Conservation (phyloP, 257 asterid species). For the Datura wrightii region DNA sequence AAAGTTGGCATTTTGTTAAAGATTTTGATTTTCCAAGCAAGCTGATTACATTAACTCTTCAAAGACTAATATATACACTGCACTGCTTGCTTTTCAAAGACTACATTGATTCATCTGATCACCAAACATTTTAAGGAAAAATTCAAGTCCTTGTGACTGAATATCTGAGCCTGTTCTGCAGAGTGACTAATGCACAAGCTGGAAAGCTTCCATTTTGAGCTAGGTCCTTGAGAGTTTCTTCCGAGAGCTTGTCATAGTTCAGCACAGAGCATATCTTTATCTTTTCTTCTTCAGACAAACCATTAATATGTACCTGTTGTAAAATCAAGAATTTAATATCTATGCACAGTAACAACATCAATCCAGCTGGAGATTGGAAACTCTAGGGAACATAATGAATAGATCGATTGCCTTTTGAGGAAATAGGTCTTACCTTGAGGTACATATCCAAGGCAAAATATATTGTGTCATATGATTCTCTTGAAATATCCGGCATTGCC, state of each 20-base stretch:
- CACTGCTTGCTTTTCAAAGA: not conserved
- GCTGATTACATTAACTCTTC: not conserved
- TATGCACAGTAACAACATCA: not conserved
- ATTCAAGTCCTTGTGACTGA: not conserved
- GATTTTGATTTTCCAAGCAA: not conserved
- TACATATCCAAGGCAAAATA: constrained; percentile 55
- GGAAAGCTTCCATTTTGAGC: constrained; percentile 51
- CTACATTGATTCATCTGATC: not conserved
- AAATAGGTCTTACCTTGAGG: constrained; percentile 49
- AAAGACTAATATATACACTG: not conserved
- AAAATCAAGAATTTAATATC: not conserved
- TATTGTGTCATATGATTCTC: constrained; percentile 59
- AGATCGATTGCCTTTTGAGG: not conserved
- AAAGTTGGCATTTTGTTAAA: not conserved
- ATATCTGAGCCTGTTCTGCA: constrained; percentile 37
- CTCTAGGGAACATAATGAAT: too few relatives aligned
- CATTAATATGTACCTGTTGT: constrained; percentile 48
- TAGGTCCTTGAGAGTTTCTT: constrained; percentile 35
- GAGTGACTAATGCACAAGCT: constrained; percentile 36
- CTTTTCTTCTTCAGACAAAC: constrained; percentile 54
- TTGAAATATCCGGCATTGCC: constrained; percentile 53
- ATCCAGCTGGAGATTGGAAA: not conserved
- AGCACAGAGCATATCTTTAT: constrained; percentile 50
- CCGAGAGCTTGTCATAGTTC: constrained; percentile 54
- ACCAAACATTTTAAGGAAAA: not conserved